A percentile compares a stretch with the other conserved stretches of the same genome.
These are phyloP conservation scores for Eucalyptus erythrocorys DNA, from an alignment of 345 rosid species.

Conservation along the genomic window DNA sequence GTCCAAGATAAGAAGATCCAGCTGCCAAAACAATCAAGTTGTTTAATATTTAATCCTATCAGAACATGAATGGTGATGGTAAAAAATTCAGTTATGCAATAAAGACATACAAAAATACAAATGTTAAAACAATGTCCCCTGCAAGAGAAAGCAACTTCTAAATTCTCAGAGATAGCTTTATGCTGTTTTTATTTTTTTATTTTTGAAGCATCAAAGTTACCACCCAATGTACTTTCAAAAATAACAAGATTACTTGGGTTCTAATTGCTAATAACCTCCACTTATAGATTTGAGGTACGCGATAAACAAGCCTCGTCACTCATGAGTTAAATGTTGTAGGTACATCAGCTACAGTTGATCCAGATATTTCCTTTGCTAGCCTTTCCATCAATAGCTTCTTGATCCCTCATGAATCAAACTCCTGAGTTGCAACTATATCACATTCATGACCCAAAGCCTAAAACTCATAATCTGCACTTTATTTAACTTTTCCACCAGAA, in stretches of 20 bases:
- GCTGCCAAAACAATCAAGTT: slow-evolving; percentile 28
- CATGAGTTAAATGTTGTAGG: not conserved
- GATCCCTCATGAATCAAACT: not conserved
- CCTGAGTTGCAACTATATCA: not conserved
- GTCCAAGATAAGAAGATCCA: slow-evolving; percentile 91
- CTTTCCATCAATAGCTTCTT: not conserved
- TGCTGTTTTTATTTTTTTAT: too few species aligned
- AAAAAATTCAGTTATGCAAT: too few species aligned
- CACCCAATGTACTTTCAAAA: too few species aligned
- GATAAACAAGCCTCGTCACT: not conserved
- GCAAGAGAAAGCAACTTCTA: too few species aligned
- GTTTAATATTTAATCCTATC: not conserved
- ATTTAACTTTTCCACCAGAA: not conserved
- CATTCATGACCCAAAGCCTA: not conserved
- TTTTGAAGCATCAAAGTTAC: too few species aligned
- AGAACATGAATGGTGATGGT: too few species aligned
- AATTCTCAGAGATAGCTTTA: too few species aligned
- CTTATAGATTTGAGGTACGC: too few species aligned
- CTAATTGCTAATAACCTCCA: too few species aligned
- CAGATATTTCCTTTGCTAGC: not conserved
- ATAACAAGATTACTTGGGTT: too few species aligned
- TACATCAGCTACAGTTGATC: not conserved
- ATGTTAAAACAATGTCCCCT: too few species aligned
- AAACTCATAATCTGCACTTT: not conserved
- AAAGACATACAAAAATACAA: too few species aligned